Evolutionary conservation across 1,284 basidiomycete genomes (phyloP).

Genomic region (Pseudozyma hubeiensis): DNA sequence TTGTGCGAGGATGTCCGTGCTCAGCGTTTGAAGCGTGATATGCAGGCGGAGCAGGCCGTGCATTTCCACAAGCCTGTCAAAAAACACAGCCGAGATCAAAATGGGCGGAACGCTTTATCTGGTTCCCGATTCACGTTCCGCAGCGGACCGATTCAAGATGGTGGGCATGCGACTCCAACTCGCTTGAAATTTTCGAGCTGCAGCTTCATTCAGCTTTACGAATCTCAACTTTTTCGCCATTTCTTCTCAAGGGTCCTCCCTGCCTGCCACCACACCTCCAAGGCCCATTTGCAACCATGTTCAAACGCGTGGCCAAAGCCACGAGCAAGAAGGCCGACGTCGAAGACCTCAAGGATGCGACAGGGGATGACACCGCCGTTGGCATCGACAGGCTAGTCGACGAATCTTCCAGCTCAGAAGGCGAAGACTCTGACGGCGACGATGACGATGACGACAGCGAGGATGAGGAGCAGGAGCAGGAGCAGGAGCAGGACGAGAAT

Average conservation of each 20-base stretch:
- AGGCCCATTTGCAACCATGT: conserved; percentile 19
- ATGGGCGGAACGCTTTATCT: conserved; percentile 16
- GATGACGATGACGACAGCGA: conserved; percentile 20
- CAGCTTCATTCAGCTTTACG: conserved; percentile 12
- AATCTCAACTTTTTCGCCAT: not conserved
- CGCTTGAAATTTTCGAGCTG: conserved; percentile 20
- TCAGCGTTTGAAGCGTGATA: not conserved
- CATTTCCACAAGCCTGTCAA: not conserved
- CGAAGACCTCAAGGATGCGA: conserved; percentile 30
- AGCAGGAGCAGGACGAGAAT: not conserved
- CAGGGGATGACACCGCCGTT: conserved; percentile 44
- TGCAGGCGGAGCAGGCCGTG: conserved; percentile 1
- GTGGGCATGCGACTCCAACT: not conserved
- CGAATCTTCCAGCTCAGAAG: conserved; percentile 43
- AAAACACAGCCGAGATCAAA: not conserved
- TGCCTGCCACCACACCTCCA: not conserved
- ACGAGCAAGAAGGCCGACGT: conserved; percentile 27
- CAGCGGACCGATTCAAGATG: no score
- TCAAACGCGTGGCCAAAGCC: conserved; percentile 47
- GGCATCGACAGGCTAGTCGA: conserved; percentile 48
- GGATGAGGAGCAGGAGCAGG: conserved; percentile 7
- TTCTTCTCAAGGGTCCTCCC: conserved; percentile 15
- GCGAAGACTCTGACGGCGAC: conserved; percentile 25
- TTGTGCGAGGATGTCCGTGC: not conserved
- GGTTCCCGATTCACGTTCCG: conserved; percentile 16